Base-by-base conservation (phyloP, 148 eudicot species). In the Nepenthes mirabilis region DNA sequence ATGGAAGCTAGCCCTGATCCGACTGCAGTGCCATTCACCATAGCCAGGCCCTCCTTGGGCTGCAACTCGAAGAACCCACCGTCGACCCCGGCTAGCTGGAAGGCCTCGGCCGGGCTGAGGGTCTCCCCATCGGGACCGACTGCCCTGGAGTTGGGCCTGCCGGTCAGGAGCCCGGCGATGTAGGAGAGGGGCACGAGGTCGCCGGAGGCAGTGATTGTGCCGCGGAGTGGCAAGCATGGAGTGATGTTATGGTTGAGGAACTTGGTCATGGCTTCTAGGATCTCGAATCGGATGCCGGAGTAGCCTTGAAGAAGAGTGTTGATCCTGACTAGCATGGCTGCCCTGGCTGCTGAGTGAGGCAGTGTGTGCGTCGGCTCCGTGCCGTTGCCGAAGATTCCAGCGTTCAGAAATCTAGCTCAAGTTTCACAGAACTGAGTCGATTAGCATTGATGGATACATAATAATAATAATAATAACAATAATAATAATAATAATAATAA, bases 261-360 rank as follows among this genome's bases (percentile, higher is more conserved):
- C 52, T 49, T 49, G n/a, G 52, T 49, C 6, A 49, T 49, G 52
- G 52, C 52, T n/a, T 49, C 52, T 3, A 49, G 13, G 52, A 49
- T 49, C 52, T 49, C 52, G 52, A 49, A 49, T 10, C 52, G 6
- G 14, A 49, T 49, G 6, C 52, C 52, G 0, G 52, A 49, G 14
- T 49, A 49, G 12, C 52, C 52, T 49, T 49, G 52, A n/a, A 49
- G 52, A 49, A 49, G 52, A n/a, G 52, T 49, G 52, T 49, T 49
- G 52, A 49, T 49, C 52, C 52, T 49, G 52, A 49, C 52, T 12
- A 49, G 52, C 52, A 49, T 49, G 2, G 52, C 52, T 11, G 6
- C 52, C 11, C 52, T 49, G 6, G 52, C 11, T 49, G 52, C 52
- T 5, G 52, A 49, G 2, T 49, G 12, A 11, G 52, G 52, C 14